These are phyloP conservation scores for Yamadazyma dushanensis DNA, from an alignment of 1,139 yeast genomes.

Conservation along the genomic window DNA sequence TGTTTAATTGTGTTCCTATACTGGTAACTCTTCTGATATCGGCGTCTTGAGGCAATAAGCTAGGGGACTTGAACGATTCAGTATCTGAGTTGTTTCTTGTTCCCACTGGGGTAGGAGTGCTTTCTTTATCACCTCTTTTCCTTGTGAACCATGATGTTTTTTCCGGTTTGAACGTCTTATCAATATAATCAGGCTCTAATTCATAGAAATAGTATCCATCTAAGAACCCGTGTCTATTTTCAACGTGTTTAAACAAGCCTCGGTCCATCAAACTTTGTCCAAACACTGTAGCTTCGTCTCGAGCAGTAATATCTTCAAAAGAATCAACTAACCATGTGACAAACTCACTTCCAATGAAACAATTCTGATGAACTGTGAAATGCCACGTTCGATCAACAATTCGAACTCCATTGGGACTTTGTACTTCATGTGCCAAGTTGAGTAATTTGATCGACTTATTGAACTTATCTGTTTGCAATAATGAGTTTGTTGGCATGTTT, in stretches of 20 bases:
- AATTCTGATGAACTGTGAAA: conserved; percentile 71
- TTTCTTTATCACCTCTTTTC: conserved; percentile 21
- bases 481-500: conserved; percentile 27
- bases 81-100: conserved; percentile 29
- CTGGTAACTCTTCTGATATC: conserved; percentile 27
- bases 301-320: conserved; percentile 72
- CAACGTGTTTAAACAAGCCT: conserved; percentile 78
- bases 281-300: conserved; percentile 79
- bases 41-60: conserved; percentile 20
- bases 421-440: conserved; percentile 66
- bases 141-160: conserved; percentile 34
- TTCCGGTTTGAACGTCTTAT: conserved; percentile 25
- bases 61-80: conserved; percentile 30
- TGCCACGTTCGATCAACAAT: conserved; percentile 90
- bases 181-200: conserved; percentile 57
- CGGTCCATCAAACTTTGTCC: conserved; percentile 76
- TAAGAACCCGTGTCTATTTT: conserved; percentile 74
- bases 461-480: conserved; percentile 38
- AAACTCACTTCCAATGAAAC: conserved; percentile 83
- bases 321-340: conserved; percentile 82
- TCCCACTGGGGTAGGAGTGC: conserved; percentile 16
- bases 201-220: conserved; percentile 94
- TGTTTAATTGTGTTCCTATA: conserved; percentile 17
- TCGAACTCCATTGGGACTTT: conserved; percentile 60
- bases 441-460: conserved; percentile 35